Base-by-base conservation (phyloP, 2,329 filamentous ascomycete species). In the Sarocladium strictum region DNA sequence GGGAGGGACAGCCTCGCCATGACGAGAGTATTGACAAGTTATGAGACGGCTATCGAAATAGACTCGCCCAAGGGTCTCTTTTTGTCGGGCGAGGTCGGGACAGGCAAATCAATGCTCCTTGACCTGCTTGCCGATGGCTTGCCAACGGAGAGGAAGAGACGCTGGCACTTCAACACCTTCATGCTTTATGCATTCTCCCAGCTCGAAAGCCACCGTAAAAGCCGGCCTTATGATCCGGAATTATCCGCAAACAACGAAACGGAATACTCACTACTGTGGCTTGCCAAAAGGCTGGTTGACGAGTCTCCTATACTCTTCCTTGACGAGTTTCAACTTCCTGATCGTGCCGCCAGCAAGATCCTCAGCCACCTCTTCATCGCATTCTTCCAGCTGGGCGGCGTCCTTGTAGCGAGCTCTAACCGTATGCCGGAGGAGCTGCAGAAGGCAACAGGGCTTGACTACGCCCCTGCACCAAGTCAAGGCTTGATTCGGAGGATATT, bases 131-230 rank as follows among this genome's bases (percentile, higher is more conserved):
- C 87, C 14, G 85, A 90, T 53, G 87, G 86, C 52, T 70, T 94
- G 3, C 89, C 89, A 1, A 90, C 83, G 15, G 73, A 77, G 43
- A 85, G 84, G 63, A 93, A 93, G 72, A 76, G 79, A 61, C 76
- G 88, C 57, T 91, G 86, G 84, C 89, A 93, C 65, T 94, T 91
- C 70, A 90, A 90, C 65, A 90, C 87, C 0, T 94, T 94, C 62
- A 94, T 94, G 87, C 74, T 93, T 9, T 85, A 92, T 60, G 84
- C 83, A 0, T 77, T 92, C 47, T 85, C 87, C 1, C 84, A 85
- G 52, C 74, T 94, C 1, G 89, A 93, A 61, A 72, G 77, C 12
- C 77, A 88, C 43, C 76, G 89, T 61, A 74, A 72, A 55, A 61
- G 66, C 3, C 62, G 64, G 1, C 47, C 47, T 21, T 21, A 58